Evolutionary conservation across 257 asterid species (phyloP), one percentile per base, ranked within the genome.

Genomic region (Phtheirospermum japonicum): DNA sequence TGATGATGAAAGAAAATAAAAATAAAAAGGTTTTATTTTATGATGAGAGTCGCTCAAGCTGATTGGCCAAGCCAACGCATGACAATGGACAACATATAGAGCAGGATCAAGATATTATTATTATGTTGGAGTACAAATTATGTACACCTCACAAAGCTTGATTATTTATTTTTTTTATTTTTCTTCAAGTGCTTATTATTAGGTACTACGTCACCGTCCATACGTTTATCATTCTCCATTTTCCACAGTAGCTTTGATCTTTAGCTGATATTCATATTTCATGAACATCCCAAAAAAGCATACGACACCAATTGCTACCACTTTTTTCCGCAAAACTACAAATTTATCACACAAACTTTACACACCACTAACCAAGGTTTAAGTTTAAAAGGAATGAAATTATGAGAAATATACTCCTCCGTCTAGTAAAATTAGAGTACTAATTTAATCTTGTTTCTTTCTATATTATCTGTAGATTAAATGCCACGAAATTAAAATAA

Each of bases 121-220:
- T 4, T 23, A 30, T 11, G 36, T 49, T 40, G 14, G 14, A 16
- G 33, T 50, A 46, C 30, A 55, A 68, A 52, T n/a, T 50, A 52
- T 65, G 18, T 19, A 19, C 51, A 33, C 72, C 75, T 40, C 75
- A 67, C 11, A 60, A 71, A 46, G 23, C 40, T 34, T 34, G 28
- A 1, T 23, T 23, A 23, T 59, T 71, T 58, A 63, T 59, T 28
- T 54, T 40, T 59, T 68, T 69, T 42, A 39, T 7, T 39, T 39
- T 39, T 39, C 1, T 13, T n/a, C 16, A 9, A 49, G 56, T 39
- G 72, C 19, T 65, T 37, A 75, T 65, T 37, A 75, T 71, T 31
- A 42, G 59, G 74, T 70, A 28, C 49, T 16, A 65, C 54, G 78
- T 72, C 78, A 56, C 61, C 32, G 51, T 71, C 80, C 18, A 57